These are phyloP conservation scores for Fraxinus angustifolia DNA, from an alignment of 305 asterid genomes.

Conservation along the genomic window DNA sequence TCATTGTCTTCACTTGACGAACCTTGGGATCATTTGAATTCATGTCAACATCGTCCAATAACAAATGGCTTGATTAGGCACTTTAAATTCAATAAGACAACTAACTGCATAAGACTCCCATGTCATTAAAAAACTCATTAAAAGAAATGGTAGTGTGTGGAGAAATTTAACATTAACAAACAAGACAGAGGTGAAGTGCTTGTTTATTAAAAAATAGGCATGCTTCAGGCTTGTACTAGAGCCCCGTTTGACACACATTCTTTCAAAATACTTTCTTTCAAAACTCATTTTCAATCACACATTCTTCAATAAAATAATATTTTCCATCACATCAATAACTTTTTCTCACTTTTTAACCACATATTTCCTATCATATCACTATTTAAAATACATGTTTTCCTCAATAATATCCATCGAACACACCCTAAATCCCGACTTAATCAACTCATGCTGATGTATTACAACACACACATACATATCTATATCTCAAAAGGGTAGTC, in stretches of 20 bases:
- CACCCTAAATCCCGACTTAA: background rate
- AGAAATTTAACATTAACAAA: background rate
- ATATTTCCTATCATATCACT: too few relatives aligned
- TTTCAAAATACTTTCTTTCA: too few relatives aligned
- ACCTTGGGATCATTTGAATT: constrained; percentile 45
- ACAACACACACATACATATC: background rate
- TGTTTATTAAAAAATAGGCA: background rate
- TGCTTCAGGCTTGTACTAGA: background rate
- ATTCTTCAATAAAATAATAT: too few relatives aligned
- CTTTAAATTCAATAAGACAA: constrained; percentile 10
- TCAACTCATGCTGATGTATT: background rate
- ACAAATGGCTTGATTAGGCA: constrained; percentile 6
- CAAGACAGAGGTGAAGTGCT: background rate
- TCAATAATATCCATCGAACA: too few relatives aligned
- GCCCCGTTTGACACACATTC: too few relatives aligned
- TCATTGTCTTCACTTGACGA: constrained; percentile 55
- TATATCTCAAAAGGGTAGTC: background rate
- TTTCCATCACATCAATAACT: too few relatives aligned
- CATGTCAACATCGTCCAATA: constrained; percentile 23
- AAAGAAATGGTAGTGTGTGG: background rate
- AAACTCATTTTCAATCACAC: too few relatives aligned
- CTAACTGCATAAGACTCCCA: background rate
- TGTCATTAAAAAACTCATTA: background rate
- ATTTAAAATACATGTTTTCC: too few relatives aligned
- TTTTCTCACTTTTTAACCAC: too few relatives aligned